Percentiles rank a stretch among this genome's conserved stretches.
Conservation (phyloP, 768 basidiomycete genomes). For the Hericium erinaceus region DNA sequence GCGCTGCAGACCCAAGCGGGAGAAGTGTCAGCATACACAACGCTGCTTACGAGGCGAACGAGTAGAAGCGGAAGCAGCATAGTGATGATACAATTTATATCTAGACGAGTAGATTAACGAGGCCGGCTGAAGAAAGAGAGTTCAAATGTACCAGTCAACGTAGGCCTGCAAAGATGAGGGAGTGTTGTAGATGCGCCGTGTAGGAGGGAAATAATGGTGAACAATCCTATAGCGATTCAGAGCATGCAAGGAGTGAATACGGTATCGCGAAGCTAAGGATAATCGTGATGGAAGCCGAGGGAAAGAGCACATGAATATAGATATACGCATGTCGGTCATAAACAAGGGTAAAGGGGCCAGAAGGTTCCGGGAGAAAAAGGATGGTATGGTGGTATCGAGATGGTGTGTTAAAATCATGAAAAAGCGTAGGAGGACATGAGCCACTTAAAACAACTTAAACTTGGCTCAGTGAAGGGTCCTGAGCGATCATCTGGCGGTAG, state of each 20-base stretch:
- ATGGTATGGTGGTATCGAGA: slow-evolving; percentile 5
- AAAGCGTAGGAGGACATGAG: slow-evolving; percentile 16
- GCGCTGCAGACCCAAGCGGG: slow-evolving; percentile 88
- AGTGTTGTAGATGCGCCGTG: slow-evolving; percentile 5
- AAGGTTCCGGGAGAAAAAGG: slow-evolving; percentile 12
- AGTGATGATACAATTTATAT: slow-evolving; percentile 25
- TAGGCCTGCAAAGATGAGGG: slow-evolving; percentile 11
- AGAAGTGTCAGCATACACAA: slow-evolving; percentile 94
- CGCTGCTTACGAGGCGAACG: slow-evolving; percentile 54
- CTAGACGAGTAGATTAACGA: slow-evolving; percentile 19
- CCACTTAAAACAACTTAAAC: slow-evolving; percentile 7
- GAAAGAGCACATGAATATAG: slow-evolving; percentile 3
- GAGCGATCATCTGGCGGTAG: slow-evolving; percentile 72
- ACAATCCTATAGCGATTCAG: slow-evolving; percentile 4
- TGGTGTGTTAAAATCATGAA: slow-evolving; percentile 7
- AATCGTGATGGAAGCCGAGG: slow-evolving; percentile 3
- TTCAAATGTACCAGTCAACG: slow-evolving; percentile 8
- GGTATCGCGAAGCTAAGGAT: slow-evolving; percentile 15
- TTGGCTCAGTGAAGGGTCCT: slow-evolving; percentile 56
- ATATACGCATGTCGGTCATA: slow-evolving; percentile 14
- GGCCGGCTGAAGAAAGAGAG: slow-evolving; percentile 15
- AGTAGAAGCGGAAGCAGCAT: slow-evolving; percentile 13
- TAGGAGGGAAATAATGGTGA: slow-evolving; percentile 1
- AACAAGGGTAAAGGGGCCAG: slow-evolving; percentile 17
- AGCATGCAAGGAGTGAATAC: slow-evolving; percentile 10